phyloP scores from a whole-genome alignment of 441 rosid genomes.

The Brassica hybrid region DNA sequence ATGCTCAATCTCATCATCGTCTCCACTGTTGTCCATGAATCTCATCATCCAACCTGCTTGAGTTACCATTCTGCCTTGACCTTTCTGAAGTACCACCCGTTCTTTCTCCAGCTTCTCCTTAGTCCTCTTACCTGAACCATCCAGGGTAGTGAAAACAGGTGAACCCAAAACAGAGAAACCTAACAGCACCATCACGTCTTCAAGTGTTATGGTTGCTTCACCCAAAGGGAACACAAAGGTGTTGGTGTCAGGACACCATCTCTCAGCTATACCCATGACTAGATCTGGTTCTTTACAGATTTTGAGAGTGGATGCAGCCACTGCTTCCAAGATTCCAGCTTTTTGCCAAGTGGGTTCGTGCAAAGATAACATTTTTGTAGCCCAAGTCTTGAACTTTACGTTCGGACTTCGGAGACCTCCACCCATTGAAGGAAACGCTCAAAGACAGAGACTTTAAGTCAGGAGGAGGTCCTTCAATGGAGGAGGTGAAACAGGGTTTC shows the following conservation, averaged over 20 bases:
- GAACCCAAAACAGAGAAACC: neutral
- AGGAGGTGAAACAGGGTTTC: neutral
- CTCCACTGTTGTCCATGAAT: conserved; percentile 43
- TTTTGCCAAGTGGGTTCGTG: neutral
- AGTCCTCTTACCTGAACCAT: neutral
- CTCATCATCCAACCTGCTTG: conserved; percentile 44
- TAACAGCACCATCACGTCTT: neutral
- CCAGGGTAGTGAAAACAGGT: neutral
- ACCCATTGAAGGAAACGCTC: neutral
- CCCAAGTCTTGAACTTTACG: neutral
- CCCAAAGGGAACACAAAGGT: neutral
- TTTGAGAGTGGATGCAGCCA: neutral
- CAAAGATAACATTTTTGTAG: neutral
- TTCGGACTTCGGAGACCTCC: neutral
- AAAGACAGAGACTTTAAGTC: neutral
- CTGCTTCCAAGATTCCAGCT: neutral
- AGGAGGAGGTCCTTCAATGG: neutral
- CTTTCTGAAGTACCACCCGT: too few species aligned
- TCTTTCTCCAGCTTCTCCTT: neutral
- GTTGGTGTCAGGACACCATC: neutral
- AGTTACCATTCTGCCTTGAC: too few species aligned
- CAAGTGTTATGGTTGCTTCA: neutral
- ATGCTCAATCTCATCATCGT: conserved; percentile 33
- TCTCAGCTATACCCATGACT: neutral
- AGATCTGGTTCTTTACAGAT: neutral